Conservation (phyloP, 2,329 filamentous ascomycete species). For the Cladosporium sp. region DNA sequence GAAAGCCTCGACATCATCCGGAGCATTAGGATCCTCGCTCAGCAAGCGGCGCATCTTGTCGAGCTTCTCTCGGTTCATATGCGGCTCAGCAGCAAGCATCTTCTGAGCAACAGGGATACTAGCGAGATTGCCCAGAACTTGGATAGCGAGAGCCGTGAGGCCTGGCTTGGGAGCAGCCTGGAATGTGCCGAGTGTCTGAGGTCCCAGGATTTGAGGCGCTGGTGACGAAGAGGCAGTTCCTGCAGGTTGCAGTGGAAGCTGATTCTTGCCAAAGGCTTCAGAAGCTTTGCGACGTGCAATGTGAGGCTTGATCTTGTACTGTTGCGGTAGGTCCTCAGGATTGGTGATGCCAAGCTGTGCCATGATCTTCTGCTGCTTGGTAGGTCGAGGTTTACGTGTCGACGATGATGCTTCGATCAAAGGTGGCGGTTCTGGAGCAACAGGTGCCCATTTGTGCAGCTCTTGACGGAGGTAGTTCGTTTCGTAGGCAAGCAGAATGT, state of each 20-base stretch:
- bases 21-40: conserved; percentile 23
- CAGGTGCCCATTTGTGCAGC: conserved; percentile 90
- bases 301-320: conserved; percentile 76
- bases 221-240: conserved; percentile 33
- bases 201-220: conserved; percentile 27
- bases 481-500: conserved; percentile 86
- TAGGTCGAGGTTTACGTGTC: conserved; percentile 91
- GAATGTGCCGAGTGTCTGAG: conserved; percentile 20
- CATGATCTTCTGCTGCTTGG: conserved; percentile 95
- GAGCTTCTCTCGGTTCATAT: conserved; percentile 35
- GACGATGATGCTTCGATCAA: conserved; percentile 85
- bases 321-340: conserved; percentile 84
- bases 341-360: conserved; percentile 84
- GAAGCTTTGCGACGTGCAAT: conserved; percentile 67
- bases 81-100: conserved; percentile 29
- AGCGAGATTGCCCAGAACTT: conserved; percentile 31
- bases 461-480: conserved; percentile 98
- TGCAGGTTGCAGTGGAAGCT: conserved; percentile 34
- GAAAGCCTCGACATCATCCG: conserved; percentile 27
- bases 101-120: conserved; percentile 30
- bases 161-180: conserved; percentile 24
- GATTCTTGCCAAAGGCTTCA: conserved; percentile 31
- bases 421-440: conserved; percentile 82
- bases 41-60: conserved; percentile 31
- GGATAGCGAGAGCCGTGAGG: conserved; percentile 30